Base-by-base conservation (phyloP, 495 filamentous ascomycete genomes). In the Friedmanniomyces simplex region DNA sequence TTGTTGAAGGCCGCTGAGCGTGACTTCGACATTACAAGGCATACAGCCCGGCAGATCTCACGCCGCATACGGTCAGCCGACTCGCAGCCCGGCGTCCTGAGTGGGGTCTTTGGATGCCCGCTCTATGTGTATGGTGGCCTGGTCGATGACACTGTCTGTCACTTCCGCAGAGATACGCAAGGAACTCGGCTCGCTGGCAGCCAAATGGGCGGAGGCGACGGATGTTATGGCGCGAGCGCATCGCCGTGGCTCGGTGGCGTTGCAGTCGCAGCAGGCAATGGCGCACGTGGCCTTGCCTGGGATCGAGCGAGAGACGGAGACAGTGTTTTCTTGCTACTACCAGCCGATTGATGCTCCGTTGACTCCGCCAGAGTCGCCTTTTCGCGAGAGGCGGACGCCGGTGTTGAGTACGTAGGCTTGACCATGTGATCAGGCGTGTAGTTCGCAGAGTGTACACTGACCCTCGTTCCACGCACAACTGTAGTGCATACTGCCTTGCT, bases 81-180 rank as follows among this genome's bases (percentile, higher is more conserved):
- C 26, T 59, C 57, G 7, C 57, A 59, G 34, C 57, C 57, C 7
- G 57, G 57, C 18, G 57, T 54, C 16, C 36, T 53, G 13, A 59
- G 41, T 37, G n/a, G 25, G 18, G n/a, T 54, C 20, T 54, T 53
- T 26, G 50, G 57, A 10, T 24, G 3, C 18, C 39, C 25, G 25
- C 41, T 59, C 14, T 59, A 53, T 22, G 21, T 59, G 36, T 59
- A 59, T 50, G 57, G 57, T 24, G 57, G 57, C 25, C 34, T 36
- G 24, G 43, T 59, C 14, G 57, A 59, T 10, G 49, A 47, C 4
- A 21, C 10, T 20, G 16, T 54, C 26, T 24, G 11, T 18, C 21
- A 4, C 1, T 39, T 30, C 6, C 5, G 7, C 2, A 2, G 21
- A 54, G 34, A 28, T 54, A 11, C 21, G 51, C 25, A 30, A 16